Evolutionary conservation across 208 protist species (phyloP), one percentile per base, ranked within the genome.

Genomic region (Tritrichomonas foetus): DNA sequence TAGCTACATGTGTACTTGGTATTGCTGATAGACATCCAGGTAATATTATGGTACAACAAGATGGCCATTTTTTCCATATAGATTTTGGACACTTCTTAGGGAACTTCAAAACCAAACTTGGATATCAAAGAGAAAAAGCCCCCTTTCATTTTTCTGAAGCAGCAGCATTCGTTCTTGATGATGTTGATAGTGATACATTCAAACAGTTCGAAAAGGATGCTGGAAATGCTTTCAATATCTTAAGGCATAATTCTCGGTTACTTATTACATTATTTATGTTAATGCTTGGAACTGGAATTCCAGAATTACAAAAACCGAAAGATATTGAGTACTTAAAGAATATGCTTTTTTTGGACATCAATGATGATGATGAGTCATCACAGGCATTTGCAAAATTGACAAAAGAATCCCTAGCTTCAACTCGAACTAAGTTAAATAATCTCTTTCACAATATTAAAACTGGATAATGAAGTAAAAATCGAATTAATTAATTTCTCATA

Each of bases 41-140:
- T 47, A 96, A 96, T 84, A 95, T 96, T 22, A 96, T 96, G 95
- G 30, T 96, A 5, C 93, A 89, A 16, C 94, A 93, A 41, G 93
- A 95, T 41, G 96, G 96, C 8, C 94, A 93, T 30, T 94, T 97
- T 5, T 96, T 97, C 89, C 96, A 98, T 95, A 99, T 98, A 94
- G 97, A 99, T 95, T 99, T 99, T 96, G 98, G 97, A 53, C 98
- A 99, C 95, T 98, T 99, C 94, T 94, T 99, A 20, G 98, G 98
- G 22, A 98, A 99, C 94, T 98, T 97, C 95, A 98, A 99, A 95
- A 97, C 95, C 0, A 98, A 98, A 94, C 97, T 98, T 80, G 97
- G 97, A 41, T 96, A 98, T 82, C 98, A 98, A 95, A 94, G 98
- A 27, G 98, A 99, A 94, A 97, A 96, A 11, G 96, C 96, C 0